phyloP scores from a whole-genome alignment of 345 rosid species.

The Euphorbia pulcherrima region DNA sequence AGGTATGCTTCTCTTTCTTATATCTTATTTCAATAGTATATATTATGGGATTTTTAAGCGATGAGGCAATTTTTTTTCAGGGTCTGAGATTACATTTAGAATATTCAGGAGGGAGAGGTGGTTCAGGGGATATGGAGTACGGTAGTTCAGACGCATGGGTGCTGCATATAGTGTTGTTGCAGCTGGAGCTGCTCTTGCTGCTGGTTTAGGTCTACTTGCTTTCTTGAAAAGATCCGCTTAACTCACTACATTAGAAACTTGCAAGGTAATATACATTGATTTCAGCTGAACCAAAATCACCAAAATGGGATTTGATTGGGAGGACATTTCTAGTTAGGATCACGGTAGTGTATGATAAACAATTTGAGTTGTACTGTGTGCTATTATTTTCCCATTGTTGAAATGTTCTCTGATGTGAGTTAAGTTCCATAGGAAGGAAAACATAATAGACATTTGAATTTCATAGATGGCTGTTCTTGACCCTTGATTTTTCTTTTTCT shows the following conservation, averaged over 20 bases:
- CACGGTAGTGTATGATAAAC: background rate
- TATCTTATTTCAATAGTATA: background rate
- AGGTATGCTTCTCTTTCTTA: slow-evolving; percentile 42
- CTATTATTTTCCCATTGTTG: background rate
- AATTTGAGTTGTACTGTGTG: background rate
- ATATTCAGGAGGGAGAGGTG: slow-evolving; percentile 57
- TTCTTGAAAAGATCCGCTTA: slow-evolving; percentile 60
- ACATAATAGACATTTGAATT: background rate
- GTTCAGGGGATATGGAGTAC: slow-evolving; percentile 50
- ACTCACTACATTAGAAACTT: slow-evolving; percentile 9
- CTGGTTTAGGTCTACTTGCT: slow-evolving; percentile 85
- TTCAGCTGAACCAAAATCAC: slow-evolving; percentile 12
- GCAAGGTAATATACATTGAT: background rate
- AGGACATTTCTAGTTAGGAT: slow-evolving; percentile 3
- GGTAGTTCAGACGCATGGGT: slow-evolving; percentile 75
- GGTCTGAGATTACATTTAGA: slow-evolving; percentile 88
- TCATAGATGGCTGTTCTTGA: background rate
- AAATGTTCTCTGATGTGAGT: background rate
- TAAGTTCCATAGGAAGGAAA: background rate
- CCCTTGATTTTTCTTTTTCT: no score
- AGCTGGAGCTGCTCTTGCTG: slow-evolving; percentile 87
- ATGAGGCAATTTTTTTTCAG: slow-evolving; percentile 39
- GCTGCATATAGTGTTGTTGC: slow-evolving; percentile 82
- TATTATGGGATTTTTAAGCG: background rate
- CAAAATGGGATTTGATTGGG: slow-evolving; percentile 6